Conservation (phyloP, 441 rosid genomes). For the Rhodomyrtus psidioides region DNA sequence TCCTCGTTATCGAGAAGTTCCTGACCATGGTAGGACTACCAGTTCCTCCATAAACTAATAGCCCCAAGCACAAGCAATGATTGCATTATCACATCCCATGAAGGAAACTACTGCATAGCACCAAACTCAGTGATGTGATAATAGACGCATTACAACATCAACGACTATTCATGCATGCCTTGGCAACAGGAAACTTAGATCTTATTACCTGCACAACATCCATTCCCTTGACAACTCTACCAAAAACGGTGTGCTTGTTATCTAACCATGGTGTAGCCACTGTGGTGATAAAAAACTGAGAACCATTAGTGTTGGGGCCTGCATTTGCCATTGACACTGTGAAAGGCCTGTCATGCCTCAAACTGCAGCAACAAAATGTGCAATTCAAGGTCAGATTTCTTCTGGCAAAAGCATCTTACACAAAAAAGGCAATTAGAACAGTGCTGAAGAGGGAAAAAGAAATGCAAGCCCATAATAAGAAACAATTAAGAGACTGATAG, state of each 20-base stretch:
- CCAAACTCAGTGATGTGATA: background rate
- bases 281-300: slow-evolving; percentile 91
- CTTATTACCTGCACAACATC: slow-evolving; percentile 84
- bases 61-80: background rate
- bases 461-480: background rate
- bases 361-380: slow-evolving; percentile 33
- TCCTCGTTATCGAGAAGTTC: background rate
- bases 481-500: background rate
- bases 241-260: slow-evolving; percentile 94
- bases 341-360: slow-evolving; percentile 91
- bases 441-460: background rate
- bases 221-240: slow-evolving; percentile 91
- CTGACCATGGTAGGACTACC: background rate
- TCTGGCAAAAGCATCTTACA: background rate
- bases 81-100: background rate
- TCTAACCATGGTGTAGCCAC: slow-evolving; percentile 98
- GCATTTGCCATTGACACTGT: slow-evolving; percentile 96
- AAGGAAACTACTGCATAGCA: background rate
- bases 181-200: background rate
- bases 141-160: background rate
- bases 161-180: background rate
- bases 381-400: background rate
- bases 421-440: background rate
- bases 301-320: slow-evolving; percentile 88
- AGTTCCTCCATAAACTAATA: background rate